phyloP scores from a whole-genome alignment of 1,284 basidiomycete species.

The Somion occarium region DNA sequence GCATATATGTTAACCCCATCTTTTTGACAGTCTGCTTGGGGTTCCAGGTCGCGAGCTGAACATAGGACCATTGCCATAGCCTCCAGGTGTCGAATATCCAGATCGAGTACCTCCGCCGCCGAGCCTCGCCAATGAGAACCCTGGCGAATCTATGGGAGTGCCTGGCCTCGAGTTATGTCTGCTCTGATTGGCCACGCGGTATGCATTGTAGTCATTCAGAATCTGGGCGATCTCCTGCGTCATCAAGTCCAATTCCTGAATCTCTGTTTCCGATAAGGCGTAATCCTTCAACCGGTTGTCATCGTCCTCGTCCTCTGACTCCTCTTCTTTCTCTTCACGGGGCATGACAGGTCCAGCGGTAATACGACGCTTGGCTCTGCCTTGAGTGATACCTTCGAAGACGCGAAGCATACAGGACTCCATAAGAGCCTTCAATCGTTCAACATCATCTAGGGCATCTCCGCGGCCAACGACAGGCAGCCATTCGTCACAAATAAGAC shows the following conservation, averaged over 20 bases:
- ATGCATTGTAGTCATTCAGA: slow-evolving; percentile 61
- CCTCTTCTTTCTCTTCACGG: slow-evolving; percentile 53
- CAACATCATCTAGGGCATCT: slow-evolving; percentile 79
- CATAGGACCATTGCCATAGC: slow-evolving; percentile 16
- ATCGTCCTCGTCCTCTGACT: slow-evolving; percentile 57
- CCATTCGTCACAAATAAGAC: slow-evolving; percentile 89
- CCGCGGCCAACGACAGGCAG: slow-evolving; percentile 79
- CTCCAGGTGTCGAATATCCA: slow-evolving; percentile 27
- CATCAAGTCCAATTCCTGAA: slow-evolving; percentile 70
- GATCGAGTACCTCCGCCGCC: slow-evolving; percentile 32
- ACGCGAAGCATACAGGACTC: slow-evolving; percentile 87
- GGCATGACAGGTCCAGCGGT: slow-evolving; percentile 31
- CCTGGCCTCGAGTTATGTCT: slow-evolving; percentile 57
- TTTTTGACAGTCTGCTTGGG: slow-evolving; percentile 43
- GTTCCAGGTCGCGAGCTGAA: slow-evolving; percentile 60
- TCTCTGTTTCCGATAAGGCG: slow-evolving; percentile 59
- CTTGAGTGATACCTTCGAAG: slow-evolving; percentile 77
- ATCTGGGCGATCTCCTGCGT: slow-evolving; percentile 73
- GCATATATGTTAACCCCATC: neutral
- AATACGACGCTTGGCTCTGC: slow-evolving; percentile 30
- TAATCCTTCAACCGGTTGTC: slow-evolving; percentile 33
- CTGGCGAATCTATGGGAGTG: slow-evolving; percentile 52
- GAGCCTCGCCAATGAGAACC: slow-evolving; percentile 20
- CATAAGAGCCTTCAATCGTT: slow-evolving; percentile 79
- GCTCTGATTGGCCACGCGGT: slow-evolving; percentile 51